Base-by-base conservation (phyloP, 768 basidiomycete genomes). In the Termitomyces titanicus region DNA sequence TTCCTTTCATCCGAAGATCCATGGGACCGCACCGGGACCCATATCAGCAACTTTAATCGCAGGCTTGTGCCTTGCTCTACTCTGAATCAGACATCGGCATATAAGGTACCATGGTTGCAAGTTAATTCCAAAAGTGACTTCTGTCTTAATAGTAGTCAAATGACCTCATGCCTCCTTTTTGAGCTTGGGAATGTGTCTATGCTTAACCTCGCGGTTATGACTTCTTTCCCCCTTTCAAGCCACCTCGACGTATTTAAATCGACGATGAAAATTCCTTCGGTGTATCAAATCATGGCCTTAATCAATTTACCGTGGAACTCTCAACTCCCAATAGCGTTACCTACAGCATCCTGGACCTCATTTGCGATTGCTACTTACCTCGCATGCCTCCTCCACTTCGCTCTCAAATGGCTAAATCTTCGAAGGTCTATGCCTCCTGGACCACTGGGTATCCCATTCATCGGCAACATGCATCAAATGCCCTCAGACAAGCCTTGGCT, bases 381-480 rank as follows among this genome's bases (percentile, higher is more conserved):
- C 13, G 65, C 63, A 18, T 63, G 59, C 38, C 38, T 65, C 5
- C 18, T 68, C 2, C 67, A 63, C 46, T 61, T 57, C 15, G 33
- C 64, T 10, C 44, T 70, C 35, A 64, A 64, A 54, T 72, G 73
- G 72, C 51, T 64, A 39, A 62, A 59, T 31, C 59, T 67, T n/a
- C 65, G 73, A 7, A 64, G 60, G 51, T 44, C 61, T 15, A 75
- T 78, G 74, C 79, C 79, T 24, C 78, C 79, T 0, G 79, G 78
- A 3, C 79, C 79, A 39, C 61, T 69, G 2, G 75, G 75, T 29
- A 59, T 78, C 17, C 78, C 77, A 2, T 70, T 68, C 47, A 68
- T 80, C 25, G 79, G 80, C 0, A 82, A 80, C 60, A 63, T 66
- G 35, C 70, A 77, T 52, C 75, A 81, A 53, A 64, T 80, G 18